phyloP scores from a whole-genome alignment of 176 grass and related monocot genomes.

The Dendrocalamus sinicus region DNA sequence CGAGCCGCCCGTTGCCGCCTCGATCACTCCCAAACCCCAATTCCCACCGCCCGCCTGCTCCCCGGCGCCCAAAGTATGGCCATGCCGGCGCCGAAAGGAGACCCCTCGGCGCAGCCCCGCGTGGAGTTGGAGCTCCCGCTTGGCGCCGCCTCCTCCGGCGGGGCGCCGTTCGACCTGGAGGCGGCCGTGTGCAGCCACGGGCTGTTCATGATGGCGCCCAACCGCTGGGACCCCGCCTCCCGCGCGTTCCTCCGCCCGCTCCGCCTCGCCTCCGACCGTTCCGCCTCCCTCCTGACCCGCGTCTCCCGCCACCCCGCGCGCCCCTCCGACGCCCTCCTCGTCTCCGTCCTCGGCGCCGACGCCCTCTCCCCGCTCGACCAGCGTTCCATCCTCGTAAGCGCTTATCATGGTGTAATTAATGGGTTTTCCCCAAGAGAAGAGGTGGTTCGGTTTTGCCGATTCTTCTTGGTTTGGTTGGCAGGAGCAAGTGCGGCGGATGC shows the following conservation, averaged over 20 bases:
- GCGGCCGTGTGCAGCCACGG: slow-evolving; percentile 87
- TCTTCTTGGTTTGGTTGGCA: slow-evolving; percentile 19
- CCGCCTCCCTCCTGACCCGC: slow-evolving; percentile 43
- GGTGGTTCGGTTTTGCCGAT: not conserved
- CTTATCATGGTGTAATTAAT: not conserved
- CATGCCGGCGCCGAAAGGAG: not conserved
- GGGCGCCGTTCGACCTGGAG: slow-evolving; percentile 67
- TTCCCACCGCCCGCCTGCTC: not conserved
- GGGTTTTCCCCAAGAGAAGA: not conserved
- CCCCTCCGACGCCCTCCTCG: slow-evolving; percentile 40
- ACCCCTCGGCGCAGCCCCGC: not conserved
- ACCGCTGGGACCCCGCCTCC: slow-evolving; percentile 66
- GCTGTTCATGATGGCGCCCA: slow-evolving; percentile 95
- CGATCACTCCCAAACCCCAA: not conserved
- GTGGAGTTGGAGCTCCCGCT: slow-evolving; percentile 46
- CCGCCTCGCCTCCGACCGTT: slow-evolving; percentile 65
- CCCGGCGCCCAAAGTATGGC: not conserved
- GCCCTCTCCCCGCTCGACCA: slow-evolving; percentile 53
- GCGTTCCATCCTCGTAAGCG: slow-evolving; percentile 55
- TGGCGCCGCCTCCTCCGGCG: not conserved
- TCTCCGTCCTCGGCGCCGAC: slow-evolving; percentile 56
- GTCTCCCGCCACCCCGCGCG: slow-evolving; percentile 58
- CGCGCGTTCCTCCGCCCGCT: slow-evolving; percentile 71
- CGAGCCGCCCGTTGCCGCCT: too few relatives aligned
- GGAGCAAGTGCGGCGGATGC: slow-evolving; percentile 80